Base-by-base conservation (phyloP, 2,329 filamentous ascomycete species). In the Pseudogymnoascus sp. region DNA sequence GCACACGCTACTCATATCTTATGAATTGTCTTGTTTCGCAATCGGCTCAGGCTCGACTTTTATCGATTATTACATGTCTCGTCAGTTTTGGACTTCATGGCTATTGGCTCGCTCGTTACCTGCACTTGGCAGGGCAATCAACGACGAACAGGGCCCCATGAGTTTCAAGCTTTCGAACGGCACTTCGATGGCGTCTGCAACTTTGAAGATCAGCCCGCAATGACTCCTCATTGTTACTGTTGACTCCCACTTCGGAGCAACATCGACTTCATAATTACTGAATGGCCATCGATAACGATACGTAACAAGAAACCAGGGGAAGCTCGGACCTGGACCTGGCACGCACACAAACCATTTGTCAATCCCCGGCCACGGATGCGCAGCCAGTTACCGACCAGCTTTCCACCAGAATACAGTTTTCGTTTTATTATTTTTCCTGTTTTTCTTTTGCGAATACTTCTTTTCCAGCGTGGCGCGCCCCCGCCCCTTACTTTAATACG, bases 151-250 rank as follows among this genome's bases (percentile, higher is more conserved):
- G 63, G 56, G 65, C 33, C 69, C 66, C 63, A 64, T 67, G 61
- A 65, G 62, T 63, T 69, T 65, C 60, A 64, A 68, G 70, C 65
- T 63, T 70, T 72, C 72, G 72, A 73, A 74, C 71, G 72, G 72
- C 72, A 71, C 63, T 71, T 66, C 72, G 71, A 73, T 73, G 70
- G 67, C 67, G 72, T 68, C 38, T 33, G 22, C 59, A 61, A 28
- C 22, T 35, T 59, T 37, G 53, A 59, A 59, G 53, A 59, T 59
- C 53, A 6, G 28, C 28, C 8, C 28, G 28, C 53, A 59, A 59
- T 59, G 53, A 33, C 11, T 10, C 53, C 35, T 37, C 53, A 59
- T 59, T 59, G 53, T 59, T 59, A 59, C 33, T 33, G 33, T 37
- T 59, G 53, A 59, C 33, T 59, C 53, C 53, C 24, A 8, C 33